Conservation (phyloP, 106 monocot genomes). For the Amphibolis antarctica region DNA sequence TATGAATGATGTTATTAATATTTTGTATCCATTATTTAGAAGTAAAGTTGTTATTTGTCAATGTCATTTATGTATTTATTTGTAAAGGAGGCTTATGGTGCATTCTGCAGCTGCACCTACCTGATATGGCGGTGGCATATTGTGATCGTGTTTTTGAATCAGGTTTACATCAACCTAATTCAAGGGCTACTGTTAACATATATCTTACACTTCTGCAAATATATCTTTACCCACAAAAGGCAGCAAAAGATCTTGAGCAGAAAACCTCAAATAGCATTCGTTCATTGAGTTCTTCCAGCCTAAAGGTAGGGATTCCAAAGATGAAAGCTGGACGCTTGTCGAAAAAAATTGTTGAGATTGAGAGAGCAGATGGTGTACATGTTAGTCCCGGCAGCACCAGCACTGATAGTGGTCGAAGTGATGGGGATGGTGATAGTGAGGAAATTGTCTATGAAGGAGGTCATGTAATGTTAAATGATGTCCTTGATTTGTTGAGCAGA, state of each 20-base stretch:
- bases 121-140: slow-evolving; percentile 71
- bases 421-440: slow-evolving; percentile 60
- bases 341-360: slow-evolving; percentile 83
- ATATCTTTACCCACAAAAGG: slow-evolving; percentile 70
- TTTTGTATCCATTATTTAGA: too few species aligned
- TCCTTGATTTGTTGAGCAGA: slow-evolving; percentile 76
- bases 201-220: slow-evolving; percentile 91
- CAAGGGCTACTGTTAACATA: slow-evolving; percentile 51
- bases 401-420: slow-evolving; percentile 94
- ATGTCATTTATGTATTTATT: too few species aligned
- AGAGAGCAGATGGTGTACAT: slow-evolving; percentile 53
- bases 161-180: slow-evolving; percentile 38
- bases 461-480: slow-evolving; percentile 80
- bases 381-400: slow-evolving; percentile 63
- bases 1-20: too few species aligned
- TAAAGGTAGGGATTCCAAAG: slow-evolving; percentile 30
- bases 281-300: slow-evolving; percentile 28
- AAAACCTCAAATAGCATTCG: slow-evolving; percentile 23
- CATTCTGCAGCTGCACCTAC: slow-evolving; percentile 53
- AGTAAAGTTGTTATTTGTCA: too few species aligned
- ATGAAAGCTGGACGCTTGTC: slow-evolving; percentile 31
- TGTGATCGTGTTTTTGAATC: slow-evolving; percentile 79
- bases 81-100: too few species aligned
- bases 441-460: slow-evolving; percentile 34
- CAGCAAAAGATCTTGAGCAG: slow-evolving; percentile 46